These are phyloP conservation scores for Pseudohyphozyma bogoriensis DNA, from an alignment of 768 basidiomycete species.

Conservation along the genomic window DNA sequence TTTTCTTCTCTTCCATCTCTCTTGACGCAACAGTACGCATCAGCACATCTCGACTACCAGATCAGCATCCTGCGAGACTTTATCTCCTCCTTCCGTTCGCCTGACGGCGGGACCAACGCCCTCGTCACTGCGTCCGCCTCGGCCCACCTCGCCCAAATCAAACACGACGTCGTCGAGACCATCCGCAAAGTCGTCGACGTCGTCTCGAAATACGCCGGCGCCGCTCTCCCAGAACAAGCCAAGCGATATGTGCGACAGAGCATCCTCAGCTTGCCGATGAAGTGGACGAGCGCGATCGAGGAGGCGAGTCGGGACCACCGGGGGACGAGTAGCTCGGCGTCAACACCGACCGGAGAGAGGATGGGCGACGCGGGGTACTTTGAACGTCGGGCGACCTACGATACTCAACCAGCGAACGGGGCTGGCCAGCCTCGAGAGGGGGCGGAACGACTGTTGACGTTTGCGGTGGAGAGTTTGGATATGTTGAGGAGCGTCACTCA, in stretches of 20 bases:
- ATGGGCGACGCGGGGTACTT: too few species aligned
- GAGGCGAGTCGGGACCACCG: constrained; percentile 1
- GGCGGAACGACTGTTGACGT: constrained; percentile 66
- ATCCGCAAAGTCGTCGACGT: constrained; percentile 82
- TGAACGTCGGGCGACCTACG: too few species aligned
- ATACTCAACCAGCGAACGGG: too few species aligned
- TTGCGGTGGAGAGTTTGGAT: constrained; percentile 83
- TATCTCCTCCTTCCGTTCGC: constrained; percentile 48
- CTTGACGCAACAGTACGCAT: constrained; percentile 57
- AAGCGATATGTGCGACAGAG: constrained; percentile 60
- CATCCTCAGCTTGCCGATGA: constrained; percentile 65
- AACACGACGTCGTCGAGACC: constrained; percentile 75
- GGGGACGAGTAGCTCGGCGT: neutral
- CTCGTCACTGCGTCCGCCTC: constrained; percentile 46
- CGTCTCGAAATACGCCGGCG: constrained; percentile 71
- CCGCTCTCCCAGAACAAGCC: constrained; percentile 76
- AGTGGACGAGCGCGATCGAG: constrained; percentile 55
- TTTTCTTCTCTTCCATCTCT: neutral
- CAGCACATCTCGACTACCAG: constrained; percentile 74
- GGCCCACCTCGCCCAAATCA: constrained; percentile 57
- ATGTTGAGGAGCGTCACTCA: constrained; percentile 84
- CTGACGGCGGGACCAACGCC: constrained; percentile 33
- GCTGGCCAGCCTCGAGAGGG: too few species aligned
- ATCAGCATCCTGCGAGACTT: constrained; percentile 75
- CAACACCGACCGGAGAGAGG: constrained; percentile 7